Percentiles rank a stretch among this genome's conserved stretches.
Evolutionary conservation across 345 rosid genomes (phyloP).

Genomic region (Chamaenerion angustifolium): DNA sequence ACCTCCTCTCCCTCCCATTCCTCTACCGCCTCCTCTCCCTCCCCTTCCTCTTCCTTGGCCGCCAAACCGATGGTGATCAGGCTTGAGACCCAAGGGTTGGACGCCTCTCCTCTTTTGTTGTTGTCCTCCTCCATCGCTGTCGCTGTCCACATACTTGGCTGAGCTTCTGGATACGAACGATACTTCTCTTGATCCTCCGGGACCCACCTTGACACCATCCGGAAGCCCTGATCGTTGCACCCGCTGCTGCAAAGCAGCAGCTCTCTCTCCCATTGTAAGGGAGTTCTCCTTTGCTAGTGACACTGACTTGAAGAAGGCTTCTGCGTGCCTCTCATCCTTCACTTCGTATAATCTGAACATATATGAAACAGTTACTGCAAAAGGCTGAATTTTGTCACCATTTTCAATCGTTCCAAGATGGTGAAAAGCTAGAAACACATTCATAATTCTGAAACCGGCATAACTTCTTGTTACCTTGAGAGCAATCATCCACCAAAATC

Average conservation of each 20-base stretch:
- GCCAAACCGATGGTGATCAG: conserved; percentile 25
- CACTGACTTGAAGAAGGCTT: conserved; percentile 45
- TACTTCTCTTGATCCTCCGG: conserved; percentile 83
- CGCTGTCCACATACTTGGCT: conserved; percentile 35
- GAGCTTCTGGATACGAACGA: conserved; percentile 55
- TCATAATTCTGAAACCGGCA: too few species aligned
- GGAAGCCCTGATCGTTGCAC: conserved; percentile 19
- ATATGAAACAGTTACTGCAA: background rate
- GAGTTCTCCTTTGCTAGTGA: conserved; percentile 66
- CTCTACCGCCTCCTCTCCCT: conserved; percentile 20
- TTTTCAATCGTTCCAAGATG: too few species aligned
- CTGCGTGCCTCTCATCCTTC: conserved; percentile 78
- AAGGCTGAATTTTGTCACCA: too few species aligned
- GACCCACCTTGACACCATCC: conserved; percentile 54
- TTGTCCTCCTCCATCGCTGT: conserved; percentile 23
- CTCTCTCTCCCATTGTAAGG: conserved; percentile 76
- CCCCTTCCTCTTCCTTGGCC: conserved; percentile 33
- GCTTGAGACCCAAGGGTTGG: conserved; percentile 60
- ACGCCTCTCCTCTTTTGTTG: conserved; percentile 58
- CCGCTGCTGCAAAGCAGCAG: conserved; percentile 36
- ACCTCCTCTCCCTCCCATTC: conserved; percentile 22
- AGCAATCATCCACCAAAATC: too few species aligned
- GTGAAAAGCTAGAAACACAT: too few species aligned
- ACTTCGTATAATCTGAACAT: conserved; percentile 56
- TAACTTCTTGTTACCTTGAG: too few species aligned